Conservation (phyloP, 441 rosid species). For the Sinapis alba region DNA sequence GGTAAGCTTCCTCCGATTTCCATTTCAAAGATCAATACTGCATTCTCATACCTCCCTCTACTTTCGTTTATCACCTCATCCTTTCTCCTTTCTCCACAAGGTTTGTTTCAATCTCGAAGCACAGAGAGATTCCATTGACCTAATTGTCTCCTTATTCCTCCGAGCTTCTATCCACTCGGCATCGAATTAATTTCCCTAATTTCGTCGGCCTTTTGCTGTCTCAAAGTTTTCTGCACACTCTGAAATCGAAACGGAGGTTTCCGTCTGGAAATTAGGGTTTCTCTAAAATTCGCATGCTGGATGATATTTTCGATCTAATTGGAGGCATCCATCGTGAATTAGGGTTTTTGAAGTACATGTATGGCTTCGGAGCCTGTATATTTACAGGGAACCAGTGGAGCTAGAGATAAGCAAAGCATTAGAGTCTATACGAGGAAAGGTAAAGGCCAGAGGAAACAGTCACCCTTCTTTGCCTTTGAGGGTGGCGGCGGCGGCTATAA, state of each 20-base stretch:
- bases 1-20: constrained; percentile 26
- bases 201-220: constrained; percentile 3
- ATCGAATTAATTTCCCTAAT: constrained; percentile 27
- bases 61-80: background rate
- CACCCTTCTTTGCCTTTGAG: constrained; percentile 23
- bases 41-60: background rate
- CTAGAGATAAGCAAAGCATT: constrained; percentile 66
- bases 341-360: constrained; percentile 71
- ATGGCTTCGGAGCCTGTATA: constrained; percentile 93
- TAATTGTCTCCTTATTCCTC: constrained; percentile 19
- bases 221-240: background rate
- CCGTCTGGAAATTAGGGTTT: constrained; percentile 52
- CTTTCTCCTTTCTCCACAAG: constrained; percentile 6
- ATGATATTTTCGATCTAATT: constrained; percentile 35
- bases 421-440: constrained; percentile 85
- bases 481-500: background rate
- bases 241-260: constrained; percentile 30
- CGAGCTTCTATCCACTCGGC: background rate
- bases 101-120: constrained; percentile 28
- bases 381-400: constrained; percentile 58
- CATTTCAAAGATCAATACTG: background rate
- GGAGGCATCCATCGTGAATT: constrained; percentile 24
- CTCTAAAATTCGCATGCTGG: constrained; percentile 21
- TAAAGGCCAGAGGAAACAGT: constrained; percentile 43
- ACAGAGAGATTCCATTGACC: constrained; percentile 15